A percentile compares a stretch with the other conserved stretches of the same genome.
These are phyloP conservation scores for Pythium chondricola DNA, from an alignment of 352 stramenopile species.

Conservation along the genomic window DNA sequence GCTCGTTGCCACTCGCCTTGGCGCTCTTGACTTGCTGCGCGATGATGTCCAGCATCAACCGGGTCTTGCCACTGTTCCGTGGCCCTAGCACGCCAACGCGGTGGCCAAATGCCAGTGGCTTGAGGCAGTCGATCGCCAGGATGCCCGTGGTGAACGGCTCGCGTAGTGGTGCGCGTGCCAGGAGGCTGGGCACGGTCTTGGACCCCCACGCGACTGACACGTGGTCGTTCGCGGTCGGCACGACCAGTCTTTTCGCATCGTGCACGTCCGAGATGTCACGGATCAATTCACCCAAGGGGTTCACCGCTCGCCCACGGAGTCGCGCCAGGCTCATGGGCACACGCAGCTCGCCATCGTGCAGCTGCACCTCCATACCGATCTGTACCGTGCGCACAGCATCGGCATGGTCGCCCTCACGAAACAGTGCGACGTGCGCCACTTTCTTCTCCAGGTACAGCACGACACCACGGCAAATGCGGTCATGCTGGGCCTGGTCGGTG, in stretches of 20 bases:
- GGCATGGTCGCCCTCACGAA: constrained; percentile 22
- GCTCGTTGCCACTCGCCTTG: constrained; percentile 18
- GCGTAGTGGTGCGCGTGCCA: constrained; percentile 45
- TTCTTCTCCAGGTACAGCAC: constrained; percentile 27
- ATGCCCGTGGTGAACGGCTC: constrained; percentile 55
- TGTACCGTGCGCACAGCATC: constrained; percentile 22
- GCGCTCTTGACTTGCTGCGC: constrained; percentile 39
- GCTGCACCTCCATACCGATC: constrained; percentile 55
- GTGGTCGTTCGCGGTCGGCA: constrained; percentile 19
- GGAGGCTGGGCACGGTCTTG: constrained; percentile 59
- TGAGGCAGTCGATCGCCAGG: constrained; percentile 69
- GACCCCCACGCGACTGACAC: constrained; percentile 46
- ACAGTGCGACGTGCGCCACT: constrained; percentile 41
- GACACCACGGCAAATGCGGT: constrained; percentile 17
- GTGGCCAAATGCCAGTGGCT: constrained; percentile 65
- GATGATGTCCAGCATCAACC: constrained; percentile 61
- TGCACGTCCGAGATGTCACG: constrained; percentile 10
- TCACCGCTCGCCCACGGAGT: constrained; percentile 41
- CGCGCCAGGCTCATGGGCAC: constrained; percentile 37
- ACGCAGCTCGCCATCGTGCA: constrained; percentile 42
- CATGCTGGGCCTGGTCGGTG: background rate
- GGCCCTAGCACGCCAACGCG: constrained; percentile 62
- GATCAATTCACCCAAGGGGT: constrained; percentile 42
- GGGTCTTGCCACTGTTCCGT: constrained; percentile 67
- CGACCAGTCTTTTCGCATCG: background rate